These are phyloP conservation scores for Apostasia ramifera DNA, from an alignment of 106 monocot genomes.

Conservation along the genomic window DNA sequence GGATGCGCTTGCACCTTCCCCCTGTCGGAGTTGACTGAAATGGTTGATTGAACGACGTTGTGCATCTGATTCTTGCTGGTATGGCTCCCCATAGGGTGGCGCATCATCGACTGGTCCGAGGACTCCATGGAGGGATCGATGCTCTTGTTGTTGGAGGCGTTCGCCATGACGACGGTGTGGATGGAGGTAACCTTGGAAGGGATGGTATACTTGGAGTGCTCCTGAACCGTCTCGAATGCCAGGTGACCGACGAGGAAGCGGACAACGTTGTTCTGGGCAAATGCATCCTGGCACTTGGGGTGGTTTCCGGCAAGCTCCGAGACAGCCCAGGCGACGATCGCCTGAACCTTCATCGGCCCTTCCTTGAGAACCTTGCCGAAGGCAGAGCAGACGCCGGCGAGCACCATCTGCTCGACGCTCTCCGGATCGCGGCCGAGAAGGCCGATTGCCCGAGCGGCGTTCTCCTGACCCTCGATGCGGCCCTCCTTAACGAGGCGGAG, in stretches of 20 bases:
- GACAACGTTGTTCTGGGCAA: conserved; percentile 63
- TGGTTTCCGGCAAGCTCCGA: conserved; percentile 50
- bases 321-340: conserved; percentile 61
- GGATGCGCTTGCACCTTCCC: too few relatives aligned
- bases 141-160: not conserved
- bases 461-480: conserved; percentile 72
- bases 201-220: conserved; percentile 65
- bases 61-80: conserved; percentile 40
- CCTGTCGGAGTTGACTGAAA: conserved; percentile 27
- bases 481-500: conserved; percentile 81
- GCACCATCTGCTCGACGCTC: conserved; percentile 74
- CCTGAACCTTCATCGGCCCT: conserved; percentile 68
- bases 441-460: conserved; percentile 60
- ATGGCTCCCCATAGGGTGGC: conserved; percentile 16
- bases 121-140: not conserved
- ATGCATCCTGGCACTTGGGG: conserved; percentile 58
- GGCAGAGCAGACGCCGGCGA: conserved; percentile 57
- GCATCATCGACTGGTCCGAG: conserved; percentile 2
- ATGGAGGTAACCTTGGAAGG: conserved; percentile 49
- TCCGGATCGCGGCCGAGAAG: conserved; percentile 70
- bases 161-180: conserved; percentile 56
- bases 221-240: conserved; percentile 81
- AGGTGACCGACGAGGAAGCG: conserved; percentile 70
- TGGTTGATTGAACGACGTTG: conserved; percentile 35
- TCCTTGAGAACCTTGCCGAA: conserved; percentile 79